Base-by-base conservation (phyloP, 805 yeast genomes). In the Ogataea parapolymorpha region DNA sequence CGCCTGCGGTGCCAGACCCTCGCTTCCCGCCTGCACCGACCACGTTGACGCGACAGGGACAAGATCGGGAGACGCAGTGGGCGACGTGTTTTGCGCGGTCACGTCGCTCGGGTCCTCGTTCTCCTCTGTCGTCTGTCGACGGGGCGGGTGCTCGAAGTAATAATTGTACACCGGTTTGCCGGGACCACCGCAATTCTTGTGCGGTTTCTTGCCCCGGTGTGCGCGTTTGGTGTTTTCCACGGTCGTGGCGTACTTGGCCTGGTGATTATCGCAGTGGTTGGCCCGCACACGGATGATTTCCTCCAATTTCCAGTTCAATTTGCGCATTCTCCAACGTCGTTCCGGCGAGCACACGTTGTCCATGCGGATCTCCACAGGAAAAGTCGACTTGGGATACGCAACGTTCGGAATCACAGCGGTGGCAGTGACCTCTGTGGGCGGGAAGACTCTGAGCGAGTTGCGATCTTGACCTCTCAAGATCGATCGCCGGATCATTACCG, bases 391-490 rank as follows among this genome's bases (percentile, higher is more conserved):
- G 10, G 98, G 98, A 61, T 86, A 86, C 24, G 86, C 75, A 12
- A 89, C 95, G 48, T 85, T 85, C 2, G 99, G 99, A 36, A 93
- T 68, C 12, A 82, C 84, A 7, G 95, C 93, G 20, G 84, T 78
- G 6, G 96, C 95, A 3, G 88, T 82, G 26, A 93, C 82, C 31
- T 84, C 85, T 0, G 98, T 91, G 6, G 99, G 98, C 1, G 99
- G 99, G 63, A 93, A 93, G 1, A 93, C 86, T 46, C 99, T 75
- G 27, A 88, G 66, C 1, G 96, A 86, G 56, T 85, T 87, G 52
- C 89, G 73, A 58, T 90, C 96, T 2, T 86, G 85, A 6, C 93
- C 91, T 33, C 87, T 69, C 17, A 86, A 61, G 23, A 91, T 77
- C 42, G 95, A 83, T 53, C 99, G 74, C 32, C 84, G 72, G 2